Percentiles rank a stretch among this genome's conserved stretches.
phyloP scores from a whole-genome alignment of 169 alveolate genomes.

The Nephromyces sp. region DNA sequence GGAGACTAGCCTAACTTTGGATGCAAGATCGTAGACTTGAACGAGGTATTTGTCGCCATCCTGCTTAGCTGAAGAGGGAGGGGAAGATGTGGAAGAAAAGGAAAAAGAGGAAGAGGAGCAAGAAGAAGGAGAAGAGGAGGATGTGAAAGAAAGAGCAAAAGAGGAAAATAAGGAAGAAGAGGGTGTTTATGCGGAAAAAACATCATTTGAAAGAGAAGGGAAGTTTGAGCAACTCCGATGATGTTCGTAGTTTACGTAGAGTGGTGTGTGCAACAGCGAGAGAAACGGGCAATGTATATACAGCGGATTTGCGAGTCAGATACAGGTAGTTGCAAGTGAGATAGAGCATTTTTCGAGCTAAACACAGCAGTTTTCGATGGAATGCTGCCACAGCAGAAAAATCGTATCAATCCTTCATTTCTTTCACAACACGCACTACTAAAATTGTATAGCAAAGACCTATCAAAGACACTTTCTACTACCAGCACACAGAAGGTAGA shows the following conservation, averaged over 20 bases:
- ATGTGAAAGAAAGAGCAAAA: neutral
- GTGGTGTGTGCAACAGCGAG: neutral
- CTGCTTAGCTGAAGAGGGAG: neutral
- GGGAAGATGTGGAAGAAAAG: neutral
- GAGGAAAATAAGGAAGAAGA: neutral
- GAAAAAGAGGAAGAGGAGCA: neutral
- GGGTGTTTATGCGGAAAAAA: neutral
- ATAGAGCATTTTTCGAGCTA: neutral
- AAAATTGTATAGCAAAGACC: too few species aligned
- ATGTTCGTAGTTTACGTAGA: neutral
- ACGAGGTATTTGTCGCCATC: constrained; percentile 54
- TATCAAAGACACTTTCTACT: too few species aligned
- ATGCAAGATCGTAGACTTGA: constrained; percentile 81
- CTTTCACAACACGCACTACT: too few species aligned
- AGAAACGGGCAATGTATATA: neutral
- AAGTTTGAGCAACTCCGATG: neutral
- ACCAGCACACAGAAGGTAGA: too few species aligned
- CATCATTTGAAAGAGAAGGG: neutral
- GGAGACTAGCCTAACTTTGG: constrained; percentile 79
- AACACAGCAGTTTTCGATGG: too few species aligned
- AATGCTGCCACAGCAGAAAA: too few species aligned
- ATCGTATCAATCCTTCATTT: too few species aligned
- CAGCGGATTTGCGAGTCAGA: neutral
- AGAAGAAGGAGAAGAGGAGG: neutral
- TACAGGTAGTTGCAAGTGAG: neutral